A percentile compares a stretch with the other conserved stretches of the same genome.
phyloP scores from a whole-genome alignment of 495 filamentous ascomycete species.

The Geoglossum glabrum region DNA sequence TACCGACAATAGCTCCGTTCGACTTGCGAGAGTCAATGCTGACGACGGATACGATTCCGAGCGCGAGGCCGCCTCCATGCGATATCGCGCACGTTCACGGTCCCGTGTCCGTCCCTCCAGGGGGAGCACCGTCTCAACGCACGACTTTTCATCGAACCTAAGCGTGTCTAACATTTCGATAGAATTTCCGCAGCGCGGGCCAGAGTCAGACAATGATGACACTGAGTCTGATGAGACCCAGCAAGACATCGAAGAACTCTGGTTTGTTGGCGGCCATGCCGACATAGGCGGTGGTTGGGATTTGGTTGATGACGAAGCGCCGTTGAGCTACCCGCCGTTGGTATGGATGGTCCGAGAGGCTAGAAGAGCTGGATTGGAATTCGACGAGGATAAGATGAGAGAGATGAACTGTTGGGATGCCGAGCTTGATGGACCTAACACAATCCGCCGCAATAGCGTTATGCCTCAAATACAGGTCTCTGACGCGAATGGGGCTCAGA shows the following conservation, averaged over 20 bases:
- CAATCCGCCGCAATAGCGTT: not conserved
- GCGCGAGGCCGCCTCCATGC: slow-evolving; percentile 7
- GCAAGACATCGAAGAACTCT: slow-evolving; percentile 66
- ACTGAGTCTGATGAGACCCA: slow-evolving; percentile 35
- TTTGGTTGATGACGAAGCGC: slow-evolving; percentile 29
- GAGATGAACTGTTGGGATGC: slow-evolving; percentile 42
- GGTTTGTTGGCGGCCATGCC: slow-evolving; percentile 68
- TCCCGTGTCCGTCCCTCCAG: slow-evolving; percentile 3
- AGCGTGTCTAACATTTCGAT: slow-evolving; percentile 23
- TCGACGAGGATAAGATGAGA: slow-evolving; percentile 47
- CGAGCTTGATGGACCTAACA: slow-evolving; percentile 7
- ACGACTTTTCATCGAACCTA: slow-evolving; percentile 21
- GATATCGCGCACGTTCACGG: slow-evolving; percentile 26
- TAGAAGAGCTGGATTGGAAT: slow-evolving; percentile 47
- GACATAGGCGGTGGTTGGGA: slow-evolving; percentile 80
- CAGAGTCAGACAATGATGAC: slow-evolving; percentile 19
- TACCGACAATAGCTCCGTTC: not conserved
- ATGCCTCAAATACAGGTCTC: slow-evolving; percentile 6
- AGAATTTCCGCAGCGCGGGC: slow-evolving; percentile 14
- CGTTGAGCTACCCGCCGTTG: slow-evolving; percentile 55
- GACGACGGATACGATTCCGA: not conserved
- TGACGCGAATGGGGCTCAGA: not conserved
- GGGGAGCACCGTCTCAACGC: slow-evolving; percentile 16
- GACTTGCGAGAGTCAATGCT: not conserved
- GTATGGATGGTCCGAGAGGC: slow-evolving; percentile 75